A percentile compares a stretch with the other conserved stretches of the same genome.
These are phyloP conservation scores for Euphrasia arctica DNA, from an alignment of 305 asterid species.

Conservation along the genomic window DNA sequence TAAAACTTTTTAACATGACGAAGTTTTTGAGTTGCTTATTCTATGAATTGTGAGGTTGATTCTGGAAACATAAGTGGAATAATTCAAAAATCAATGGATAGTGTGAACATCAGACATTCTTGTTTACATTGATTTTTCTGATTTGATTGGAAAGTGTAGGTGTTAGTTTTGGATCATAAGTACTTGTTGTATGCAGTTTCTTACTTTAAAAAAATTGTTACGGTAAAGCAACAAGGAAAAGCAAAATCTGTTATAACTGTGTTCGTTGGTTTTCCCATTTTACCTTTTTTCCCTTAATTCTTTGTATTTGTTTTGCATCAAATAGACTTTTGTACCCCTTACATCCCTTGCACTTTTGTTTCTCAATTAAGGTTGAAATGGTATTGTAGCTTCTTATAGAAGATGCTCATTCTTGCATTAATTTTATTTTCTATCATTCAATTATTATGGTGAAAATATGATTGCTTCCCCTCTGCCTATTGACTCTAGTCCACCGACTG, in stretches of 20 bases:
- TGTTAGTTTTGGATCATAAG: background rate
- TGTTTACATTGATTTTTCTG: background rate
- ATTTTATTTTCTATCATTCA: constrained; percentile 4
- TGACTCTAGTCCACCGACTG: too few species aligned
- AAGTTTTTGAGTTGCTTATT: background rate
- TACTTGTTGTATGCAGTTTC: background rate
- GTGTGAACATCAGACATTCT: background rate
- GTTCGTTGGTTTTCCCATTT: constrained; percentile 4
- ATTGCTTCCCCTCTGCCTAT: background rate
- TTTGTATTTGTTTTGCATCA: too few species aligned
- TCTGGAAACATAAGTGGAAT: background rate
- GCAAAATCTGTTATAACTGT: too few species aligned
- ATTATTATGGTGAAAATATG: background rate
- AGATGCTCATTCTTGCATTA: background rate
- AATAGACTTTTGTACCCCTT: background rate
- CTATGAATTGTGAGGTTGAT: background rate
- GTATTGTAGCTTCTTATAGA: too few species aligned
- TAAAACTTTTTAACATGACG: background rate
- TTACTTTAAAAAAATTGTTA: too few species aligned
- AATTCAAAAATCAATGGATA: background rate
- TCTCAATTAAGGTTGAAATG: background rate
- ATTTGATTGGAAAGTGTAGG: constrained; percentile 3
- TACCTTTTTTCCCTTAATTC: background rate
- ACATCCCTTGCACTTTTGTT: background rate
- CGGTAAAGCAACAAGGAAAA: too few species aligned